Base-by-base conservation (phyloP, 768 basidiomycete species). In the Leucogyrophana mollusca region DNA sequence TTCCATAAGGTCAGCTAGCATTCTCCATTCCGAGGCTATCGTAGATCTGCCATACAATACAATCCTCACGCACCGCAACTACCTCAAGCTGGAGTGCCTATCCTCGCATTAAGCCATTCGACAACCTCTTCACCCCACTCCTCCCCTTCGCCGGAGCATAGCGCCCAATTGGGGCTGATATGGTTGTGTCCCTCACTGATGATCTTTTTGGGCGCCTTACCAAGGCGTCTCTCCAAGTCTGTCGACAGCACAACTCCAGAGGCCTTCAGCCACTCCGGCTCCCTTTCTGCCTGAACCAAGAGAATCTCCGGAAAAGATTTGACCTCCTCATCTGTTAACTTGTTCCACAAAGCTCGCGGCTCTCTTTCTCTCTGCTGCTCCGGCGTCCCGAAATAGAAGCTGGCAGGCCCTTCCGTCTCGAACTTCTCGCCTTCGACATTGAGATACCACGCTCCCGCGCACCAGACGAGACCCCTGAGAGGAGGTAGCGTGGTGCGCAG, bases 121-220 rank as follows among this genome's bases (percentile, higher is more conserved):
- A 56, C 62, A 27, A 76, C 72, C 14, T 79, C 72, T 45, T 74
- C 65, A 1, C 70, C 83, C 83, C 84, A 85, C 24, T 76, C 70
- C 54, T 86, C 84, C 14, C 79, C 85, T 53, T 78, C 60, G 2
- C 83, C 83, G 2, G 72, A 76, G 3, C 68, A 59, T 46, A 83
- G 55, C 11, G 71, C 72, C 67, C 68, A 73, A 40, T 73, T 71
- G 11, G 72, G 54, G 48, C 83, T 86, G 45, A 86, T 65, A 53
- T 86, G 85, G 58, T 86, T 86, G 51, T 87, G 84, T 0, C 77
- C 77, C 47, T 57, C 56, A 0, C 69, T 74, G 20, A 78, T 55
- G 14, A 77, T 54, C 35, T 64, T 65, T 50, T 55, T 56, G 9
- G 73, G 60, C 18, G 56, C 42, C 45, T 56, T 55, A 4, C 65